Conservation (phyloP, 164 flowering plant genomes). For the Platanus orientalis region DNA sequence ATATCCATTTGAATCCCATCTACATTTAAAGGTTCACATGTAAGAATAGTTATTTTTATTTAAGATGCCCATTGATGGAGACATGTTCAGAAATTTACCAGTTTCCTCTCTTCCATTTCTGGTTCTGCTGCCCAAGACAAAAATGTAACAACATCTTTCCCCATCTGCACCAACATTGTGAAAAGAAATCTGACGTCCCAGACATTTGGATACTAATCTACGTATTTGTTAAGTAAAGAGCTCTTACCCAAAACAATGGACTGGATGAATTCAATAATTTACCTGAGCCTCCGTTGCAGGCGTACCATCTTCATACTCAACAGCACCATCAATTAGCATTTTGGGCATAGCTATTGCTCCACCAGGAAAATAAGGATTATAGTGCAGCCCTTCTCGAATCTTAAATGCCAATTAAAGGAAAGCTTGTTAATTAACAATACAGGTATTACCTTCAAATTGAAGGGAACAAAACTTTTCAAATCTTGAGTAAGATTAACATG, state of each 20-base stretch:
- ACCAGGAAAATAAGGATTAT: conserved; percentile 61
- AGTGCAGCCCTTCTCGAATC: conserved; percentile 57
- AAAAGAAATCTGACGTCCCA: background rate
- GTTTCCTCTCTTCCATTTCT: conserved; percentile 91
- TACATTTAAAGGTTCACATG: conserved; percentile 7
- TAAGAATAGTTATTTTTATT: background rate
- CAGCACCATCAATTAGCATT: conserved; percentile 56
- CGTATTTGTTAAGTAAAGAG: no score
- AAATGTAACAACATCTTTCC: conserved; percentile 78
- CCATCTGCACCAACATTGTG: conserved; percentile 49
- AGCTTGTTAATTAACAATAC: background rate
- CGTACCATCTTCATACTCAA: conserved; percentile 56
- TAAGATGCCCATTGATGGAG: background rate
- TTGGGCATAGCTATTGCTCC: conserved; percentile 68
- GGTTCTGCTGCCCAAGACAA: conserved; percentile 92
- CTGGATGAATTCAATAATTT: background rate
- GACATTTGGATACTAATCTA: no score
- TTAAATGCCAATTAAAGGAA: conserved; percentile 14
- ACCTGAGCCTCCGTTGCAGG: conserved; percentile 66
- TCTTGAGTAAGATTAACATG: no score
- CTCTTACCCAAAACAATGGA: conserved; percentile 2
- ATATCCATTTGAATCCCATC: conserved; percentile 45
- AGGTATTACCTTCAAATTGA: no score
- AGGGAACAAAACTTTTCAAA: no score
- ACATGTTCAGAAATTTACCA: conserved; percentile 33